Base-by-base conservation (phyloP, 441 rosid genomes). In the Adansonia madagascariensis region DNA sequence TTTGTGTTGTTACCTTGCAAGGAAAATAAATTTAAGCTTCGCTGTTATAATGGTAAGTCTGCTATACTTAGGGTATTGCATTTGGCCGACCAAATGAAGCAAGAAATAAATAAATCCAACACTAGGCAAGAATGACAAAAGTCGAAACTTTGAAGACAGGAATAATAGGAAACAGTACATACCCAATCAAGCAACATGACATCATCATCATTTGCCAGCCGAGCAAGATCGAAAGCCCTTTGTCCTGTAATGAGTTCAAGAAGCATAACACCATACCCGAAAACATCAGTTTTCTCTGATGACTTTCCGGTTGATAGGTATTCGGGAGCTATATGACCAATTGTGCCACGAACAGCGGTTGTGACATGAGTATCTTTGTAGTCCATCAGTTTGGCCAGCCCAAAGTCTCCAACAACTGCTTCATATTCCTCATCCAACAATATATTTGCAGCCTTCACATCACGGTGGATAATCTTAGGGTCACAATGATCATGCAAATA, bases 121-220 rank as follows among this genome's bases (percentile, higher is more conserved):
- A 31, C 7, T 52, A 52, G 14, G 31, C 46, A 70, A 70, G 14
- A 50, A 70, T 5, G 59, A 18, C 14, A 70, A 15, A 27, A 70
- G 44, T 14, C 1, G 35, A 8, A 50, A 50, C 46, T 50, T 70
- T 8, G 27, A 27, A 22, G 27, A 75, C 35, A 53, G 2, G 8
- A 27, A n/a, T 27, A 70, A 46, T 65, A 31, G 31, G 63, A 64
- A 78, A 18, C 20, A 43, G 65, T 73, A 62, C 82, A 41, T 91
- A 93, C 98, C 98, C 92, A 90, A 79, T 91, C 97, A 78, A 93
- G 89, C 50, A 93, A 80, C 98, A 93, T 93, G 71, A 91, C 92
- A 85, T 91, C 95, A 47, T 89, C 95, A 53, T 91, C 95, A 68
- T 91, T 90, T 8, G 97, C 96, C 15, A 91, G 94, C 44, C 94